Evolutionary conservation across 2,329 filamentous ascomycete genomes (phyloP).

Genomic region (Penicillium sp.): DNA sequence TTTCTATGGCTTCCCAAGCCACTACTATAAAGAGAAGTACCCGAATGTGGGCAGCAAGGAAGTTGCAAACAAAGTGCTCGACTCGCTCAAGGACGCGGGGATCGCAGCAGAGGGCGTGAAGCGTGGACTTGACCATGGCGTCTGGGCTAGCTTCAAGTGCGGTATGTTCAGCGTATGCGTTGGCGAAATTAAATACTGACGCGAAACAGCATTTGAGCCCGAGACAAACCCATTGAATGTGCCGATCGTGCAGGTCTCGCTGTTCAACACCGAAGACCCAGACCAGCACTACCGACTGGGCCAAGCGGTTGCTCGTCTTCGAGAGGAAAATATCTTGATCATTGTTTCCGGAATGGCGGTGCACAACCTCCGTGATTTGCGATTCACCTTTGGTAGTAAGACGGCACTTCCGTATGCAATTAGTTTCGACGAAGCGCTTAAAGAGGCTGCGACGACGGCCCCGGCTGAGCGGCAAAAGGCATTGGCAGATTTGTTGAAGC

Average conservation of each 20-base stretch:
- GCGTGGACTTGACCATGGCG: constrained; percentile 72
- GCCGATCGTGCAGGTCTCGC: constrained; percentile 71
- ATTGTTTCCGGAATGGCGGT: constrained; percentile 75
- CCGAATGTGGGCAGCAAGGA: constrained; percentile 63
- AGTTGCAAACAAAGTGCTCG: constrained; percentile 61
- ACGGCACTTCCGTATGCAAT: constrained; percentile 58
- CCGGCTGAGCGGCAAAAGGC: constrained; percentile 45
- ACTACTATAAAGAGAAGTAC: constrained; percentile 69
- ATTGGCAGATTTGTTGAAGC: constrained; percentile 50
- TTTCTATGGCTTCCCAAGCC: constrained; percentile 70
- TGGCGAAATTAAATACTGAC: background rate
- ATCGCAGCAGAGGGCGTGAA: constrained; percentile 62
- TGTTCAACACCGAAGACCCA: constrained; percentile 66
- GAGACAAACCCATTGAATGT: constrained; percentile 63
- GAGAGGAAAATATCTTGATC: constrained; percentile 68
- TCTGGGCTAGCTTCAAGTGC: constrained; percentile 68
- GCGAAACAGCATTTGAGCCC: constrained; percentile 59
- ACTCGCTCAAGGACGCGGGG: constrained; percentile 56
- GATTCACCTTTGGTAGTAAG: constrained; percentile 47
- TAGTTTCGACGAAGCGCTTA: constrained; percentile 68
- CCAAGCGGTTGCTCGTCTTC: constrained; percentile 63
- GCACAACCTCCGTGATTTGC: constrained; percentile 65
- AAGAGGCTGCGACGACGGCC: constrained; percentile 59
- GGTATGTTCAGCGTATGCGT: constrained; percentile 34
- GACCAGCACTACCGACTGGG: constrained; percentile 68